Evolutionary conservation across 2,329 filamentous ascomycete species (phyloP).

Genomic region (Cladophialophora immunda): DNA sequence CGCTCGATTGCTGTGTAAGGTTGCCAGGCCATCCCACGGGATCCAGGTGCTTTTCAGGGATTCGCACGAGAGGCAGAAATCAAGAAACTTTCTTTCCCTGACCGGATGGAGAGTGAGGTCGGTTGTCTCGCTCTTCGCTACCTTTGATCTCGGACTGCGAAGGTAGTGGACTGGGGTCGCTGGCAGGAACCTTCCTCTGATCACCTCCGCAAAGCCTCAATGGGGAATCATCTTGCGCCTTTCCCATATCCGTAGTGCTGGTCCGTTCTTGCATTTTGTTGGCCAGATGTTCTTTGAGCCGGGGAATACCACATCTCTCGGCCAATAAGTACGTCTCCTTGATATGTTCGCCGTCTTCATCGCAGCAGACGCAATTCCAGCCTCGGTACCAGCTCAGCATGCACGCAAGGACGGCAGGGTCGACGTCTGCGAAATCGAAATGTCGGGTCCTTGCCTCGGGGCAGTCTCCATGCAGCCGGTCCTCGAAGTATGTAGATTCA

Average conservation of each 20-base stretch:
- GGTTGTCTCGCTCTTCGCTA: not conserved
- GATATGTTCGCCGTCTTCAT: slow-evolving; percentile 3
- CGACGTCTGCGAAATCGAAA: slow-evolving; percentile 7
- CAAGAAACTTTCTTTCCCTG: not conserved
- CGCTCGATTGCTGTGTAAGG: not conserved
- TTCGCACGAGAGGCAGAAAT: not conserved
- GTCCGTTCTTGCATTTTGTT: not conserved
- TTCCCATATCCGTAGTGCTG: not conserved
- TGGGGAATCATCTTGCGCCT: not conserved
- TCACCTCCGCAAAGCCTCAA: not conserved
- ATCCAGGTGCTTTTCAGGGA: not conserved
- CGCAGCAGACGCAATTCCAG: slow-evolving; percentile 15
- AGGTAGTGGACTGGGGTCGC: not conserved
- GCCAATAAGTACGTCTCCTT: not conserved
- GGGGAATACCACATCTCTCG: not conserved
- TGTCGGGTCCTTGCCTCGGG: slow-evolving; percentile 9
- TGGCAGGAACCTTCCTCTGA: not conserved
- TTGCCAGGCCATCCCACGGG: not conserved
- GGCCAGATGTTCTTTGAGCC: slow-evolving; percentile 12
- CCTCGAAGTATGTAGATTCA: slow-evolving; percentile 19
- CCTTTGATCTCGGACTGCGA: not conserved
- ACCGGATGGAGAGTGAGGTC: not conserved
- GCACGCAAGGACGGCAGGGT: slow-evolving; percentile 16
- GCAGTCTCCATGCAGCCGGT: slow-evolving; percentile 13
- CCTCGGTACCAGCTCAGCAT: slow-evolving; percentile 23